Evolutionary conservation across 2,329 filamentous ascomycete genomes (phyloP).

Genomic region (Apiospora kogelbergensis): DNA sequence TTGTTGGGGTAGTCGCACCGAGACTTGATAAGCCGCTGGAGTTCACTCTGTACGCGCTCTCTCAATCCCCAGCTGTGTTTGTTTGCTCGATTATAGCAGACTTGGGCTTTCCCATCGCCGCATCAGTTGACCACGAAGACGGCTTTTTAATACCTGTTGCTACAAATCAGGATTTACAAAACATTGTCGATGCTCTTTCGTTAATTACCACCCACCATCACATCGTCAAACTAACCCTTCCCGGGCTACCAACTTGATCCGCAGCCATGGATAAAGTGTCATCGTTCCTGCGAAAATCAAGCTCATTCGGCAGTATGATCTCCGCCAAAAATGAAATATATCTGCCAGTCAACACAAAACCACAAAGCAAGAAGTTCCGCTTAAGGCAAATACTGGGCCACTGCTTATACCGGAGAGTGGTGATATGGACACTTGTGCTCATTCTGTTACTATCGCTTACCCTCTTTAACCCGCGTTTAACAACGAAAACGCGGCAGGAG

Average conservation of each 20-base stretch:
- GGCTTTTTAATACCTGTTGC: neutral
- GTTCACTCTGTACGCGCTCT: neutral
- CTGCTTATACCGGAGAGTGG: constrained; percentile 51
- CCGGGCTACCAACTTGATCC: neutral
- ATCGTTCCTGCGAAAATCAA: constrained; percentile 21
- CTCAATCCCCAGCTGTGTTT: neutral
- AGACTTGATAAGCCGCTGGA: neutral
- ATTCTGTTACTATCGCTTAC: constrained; percentile 41
- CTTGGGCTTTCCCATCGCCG: neutral
- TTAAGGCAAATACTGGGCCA: constrained; percentile 49
- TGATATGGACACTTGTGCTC: constrained; percentile 49
- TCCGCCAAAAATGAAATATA: constrained; percentile 24
- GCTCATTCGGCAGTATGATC: constrained; percentile 19
- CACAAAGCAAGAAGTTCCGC: constrained; percentile 39
- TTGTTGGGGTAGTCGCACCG: neutral
- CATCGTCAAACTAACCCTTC: neutral
- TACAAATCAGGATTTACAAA: neutral
- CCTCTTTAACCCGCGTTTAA: constrained; percentile 35
- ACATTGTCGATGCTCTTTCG: neutral
- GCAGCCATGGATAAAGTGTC: constrained; percentile 19
- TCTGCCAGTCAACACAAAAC: constrained; percentile 30
- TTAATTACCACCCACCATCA: neutral
- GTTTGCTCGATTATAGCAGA: neutral
- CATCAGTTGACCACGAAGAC: neutral
- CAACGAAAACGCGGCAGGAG: constrained; percentile 21